Percentiles rank a stretch among this genome's conserved stretches.
Evolutionary conservation across 768 basidiomycete species (phyloP).

Genomic region (Candolleomyces aberdarensis): DNA sequence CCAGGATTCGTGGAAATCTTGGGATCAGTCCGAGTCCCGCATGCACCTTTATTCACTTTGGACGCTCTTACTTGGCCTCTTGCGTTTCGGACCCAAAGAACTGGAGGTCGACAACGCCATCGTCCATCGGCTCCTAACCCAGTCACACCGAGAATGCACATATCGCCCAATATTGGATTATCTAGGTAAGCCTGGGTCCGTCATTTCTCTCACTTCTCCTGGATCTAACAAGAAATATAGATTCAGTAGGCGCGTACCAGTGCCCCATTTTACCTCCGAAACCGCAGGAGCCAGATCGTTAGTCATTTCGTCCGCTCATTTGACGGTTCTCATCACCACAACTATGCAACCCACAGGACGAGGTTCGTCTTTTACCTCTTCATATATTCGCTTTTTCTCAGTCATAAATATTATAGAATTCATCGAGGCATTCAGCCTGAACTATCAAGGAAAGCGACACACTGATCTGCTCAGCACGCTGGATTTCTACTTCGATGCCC

Average conservation of each 20-base stretch:
- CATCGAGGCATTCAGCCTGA: background rate
- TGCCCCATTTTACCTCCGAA: background rate
- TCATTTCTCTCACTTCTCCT: background rate
- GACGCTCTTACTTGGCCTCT: background rate
- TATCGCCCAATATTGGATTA: background rate
- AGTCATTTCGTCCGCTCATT: background rate
- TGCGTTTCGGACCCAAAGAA: background rate
- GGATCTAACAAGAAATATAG: background rate
- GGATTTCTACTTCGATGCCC: background rate
- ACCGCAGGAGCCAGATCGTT: background rate
- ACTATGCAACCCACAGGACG: background rate
- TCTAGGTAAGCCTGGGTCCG: background rate
- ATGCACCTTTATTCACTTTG: background rate
- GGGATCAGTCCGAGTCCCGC: background rate
- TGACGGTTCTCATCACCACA: background rate
- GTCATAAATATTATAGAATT: background rate
- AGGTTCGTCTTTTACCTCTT: background rate
- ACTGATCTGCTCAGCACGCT: background rate
- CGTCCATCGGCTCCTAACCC: background rate
- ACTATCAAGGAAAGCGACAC: background rate
- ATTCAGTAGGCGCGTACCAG: background rate
- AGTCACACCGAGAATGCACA: background rate
- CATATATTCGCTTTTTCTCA: background rate
- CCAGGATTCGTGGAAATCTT: background rate
- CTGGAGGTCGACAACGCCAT: background rate